Evolutionary conservation across 1,284 basidiomycete species (phyloP), one percentile per base, ranked within the genome.

Genomic region (Boletus semigastroideus): DNA sequence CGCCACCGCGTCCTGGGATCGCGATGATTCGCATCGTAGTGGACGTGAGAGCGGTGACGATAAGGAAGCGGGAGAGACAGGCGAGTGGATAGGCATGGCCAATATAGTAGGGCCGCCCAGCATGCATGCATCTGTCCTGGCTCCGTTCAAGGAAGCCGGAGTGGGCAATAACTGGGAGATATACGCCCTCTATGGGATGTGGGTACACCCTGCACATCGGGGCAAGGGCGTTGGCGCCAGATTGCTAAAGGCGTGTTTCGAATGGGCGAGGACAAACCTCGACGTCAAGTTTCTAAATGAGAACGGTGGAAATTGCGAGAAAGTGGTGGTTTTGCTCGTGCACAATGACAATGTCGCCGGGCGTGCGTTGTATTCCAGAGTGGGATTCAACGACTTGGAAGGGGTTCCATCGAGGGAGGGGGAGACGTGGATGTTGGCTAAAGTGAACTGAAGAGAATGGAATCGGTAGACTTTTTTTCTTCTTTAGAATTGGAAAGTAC

Each of bases 181-280:
- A 11, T 68, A 71, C 36, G 54, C 57, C 14, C 33, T 77, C 12
- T 65, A 55, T 31, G 70, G 60, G 16, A 65, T 74, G 65, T 74
- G 72, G 73, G 67, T 74, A 16, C 61, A 65, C 40, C 68, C 68
- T 19, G 63, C 65, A 2, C 66, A 70, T 42, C 59, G 74, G 42
- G 59, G 69, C 5, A 66, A 59, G 33, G 63, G 69, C 10, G 45
- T 74, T 8, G 74, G 66, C 46, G 36, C 48, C 25, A 49, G 47
- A 27, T 51, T 67, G 19, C 40, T 57, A 10, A 51, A 45, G 20
- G 55, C 47, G 13, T 65, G 63, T 37, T 40, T 68, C 39, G 56
- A 58, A 33, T 69, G 61, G 65, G 65, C 31, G 19, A 53, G 57
- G 39, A 61, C 43, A 14, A 42, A 65, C 20, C 42, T 50, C 41